A percentile compares a stretch with the other conserved stretches of the same genome.
Conservation (phyloP, 1,139 yeast genomes). For the Diutina siamensis region DNA sequence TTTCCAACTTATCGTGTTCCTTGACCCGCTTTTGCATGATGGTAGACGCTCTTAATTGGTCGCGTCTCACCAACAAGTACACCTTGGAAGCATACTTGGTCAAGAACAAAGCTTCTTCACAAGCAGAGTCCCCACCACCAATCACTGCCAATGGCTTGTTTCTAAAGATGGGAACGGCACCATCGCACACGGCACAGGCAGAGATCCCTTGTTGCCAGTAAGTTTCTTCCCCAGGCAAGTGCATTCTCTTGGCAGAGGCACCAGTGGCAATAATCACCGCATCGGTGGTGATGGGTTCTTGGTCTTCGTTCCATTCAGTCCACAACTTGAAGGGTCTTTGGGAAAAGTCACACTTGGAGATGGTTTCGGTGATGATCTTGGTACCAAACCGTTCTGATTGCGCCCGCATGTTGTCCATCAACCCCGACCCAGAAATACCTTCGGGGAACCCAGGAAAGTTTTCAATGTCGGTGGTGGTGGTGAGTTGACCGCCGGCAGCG, state of each 20-base stretch:
- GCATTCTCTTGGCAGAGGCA: slow-evolving; percentile 91
- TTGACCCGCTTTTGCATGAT: slow-evolving; percentile 92
- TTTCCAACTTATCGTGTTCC: slow-evolving; percentile 78
- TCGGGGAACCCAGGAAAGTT: slow-evolving; percentile 98
- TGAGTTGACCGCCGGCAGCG: slow-evolving; percentile 98
- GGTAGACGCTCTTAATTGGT: slow-evolving; percentile 83
- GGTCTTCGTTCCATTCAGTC: slow-evolving; percentile 90
- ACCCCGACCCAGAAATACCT: slow-evolving; percentile 77
- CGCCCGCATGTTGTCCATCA: slow-evolving; percentile 89
- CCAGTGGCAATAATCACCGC: slow-evolving; percentile 93
- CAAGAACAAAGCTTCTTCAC: slow-evolving; percentile 94
- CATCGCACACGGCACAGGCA: slow-evolving; percentile 99
- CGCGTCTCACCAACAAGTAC: slow-evolving; percentile 85
- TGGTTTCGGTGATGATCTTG: slow-evolving; percentile 86
- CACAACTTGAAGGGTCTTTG: slow-evolving; percentile 88
- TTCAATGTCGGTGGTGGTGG: slow-evolving; percentile 95
- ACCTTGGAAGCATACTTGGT: slow-evolving; percentile 97
- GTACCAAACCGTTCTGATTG: slow-evolving; percentile 87
- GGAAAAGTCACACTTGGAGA: slow-evolving; percentile 80
- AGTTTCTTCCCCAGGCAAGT: slow-evolving; percentile 89
- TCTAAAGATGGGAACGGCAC: slow-evolving; percentile 97
- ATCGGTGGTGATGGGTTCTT: slow-evolving; percentile 83
- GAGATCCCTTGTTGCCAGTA: slow-evolving; percentile 99
- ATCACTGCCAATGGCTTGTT: slow-evolving; percentile 93
- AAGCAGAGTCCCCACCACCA: slow-evolving; percentile 99